A percentile compares a stretch with the other conserved stretches of the same genome.
Evolutionary conservation across 108 stramenopile genomes (phyloP).

Genomic region (Phaeodactylum tricornutum): DNA sequence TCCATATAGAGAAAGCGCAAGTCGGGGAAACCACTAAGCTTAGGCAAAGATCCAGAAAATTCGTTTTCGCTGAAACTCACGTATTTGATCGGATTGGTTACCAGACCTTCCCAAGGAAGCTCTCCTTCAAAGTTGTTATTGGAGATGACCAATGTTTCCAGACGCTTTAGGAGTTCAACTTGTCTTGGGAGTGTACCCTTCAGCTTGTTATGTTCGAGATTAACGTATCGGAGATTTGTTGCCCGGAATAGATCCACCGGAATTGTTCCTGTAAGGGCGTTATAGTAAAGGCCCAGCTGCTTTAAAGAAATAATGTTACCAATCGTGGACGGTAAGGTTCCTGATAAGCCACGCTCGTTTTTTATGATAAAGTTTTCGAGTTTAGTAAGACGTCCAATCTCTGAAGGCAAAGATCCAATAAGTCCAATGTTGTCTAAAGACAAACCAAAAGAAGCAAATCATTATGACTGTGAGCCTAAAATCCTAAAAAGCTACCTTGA

Average conservation of each 20-base stretch:
- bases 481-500: not conserved
- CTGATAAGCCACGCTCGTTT: constrained; percentile 26
- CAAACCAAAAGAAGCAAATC: constrained; percentile 4
- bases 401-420: not conserved
- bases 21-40: constrained; percentile 18
- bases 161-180: constrained; percentile 15
- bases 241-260: constrained; percentile 22
- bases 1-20: constrained; percentile 57
- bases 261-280: constrained; percentile 24
- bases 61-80: constrained; percentile 50
- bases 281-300: constrained; percentile 10
- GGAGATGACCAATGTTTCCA: constrained; percentile 29
- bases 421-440: constrained; percentile 7
- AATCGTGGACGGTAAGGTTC: constrained; percentile 10
- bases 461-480: not conserved
- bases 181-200: constrained; percentile 36
- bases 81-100: constrained; percentile 36
- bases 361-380: constrained; percentile 28
- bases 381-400: not conserved
- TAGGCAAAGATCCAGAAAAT: constrained; percentile 37
- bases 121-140: constrained; percentile 44
- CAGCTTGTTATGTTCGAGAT: constrained; percentile 28
- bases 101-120: constrained; percentile 23
- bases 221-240: constrained; percentile 23
- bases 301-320: constrained; percentile 6